Evolutionary conservation across 257 asterid genomes (phyloP).

Genomic region (Primulina huaijiensis): DNA sequence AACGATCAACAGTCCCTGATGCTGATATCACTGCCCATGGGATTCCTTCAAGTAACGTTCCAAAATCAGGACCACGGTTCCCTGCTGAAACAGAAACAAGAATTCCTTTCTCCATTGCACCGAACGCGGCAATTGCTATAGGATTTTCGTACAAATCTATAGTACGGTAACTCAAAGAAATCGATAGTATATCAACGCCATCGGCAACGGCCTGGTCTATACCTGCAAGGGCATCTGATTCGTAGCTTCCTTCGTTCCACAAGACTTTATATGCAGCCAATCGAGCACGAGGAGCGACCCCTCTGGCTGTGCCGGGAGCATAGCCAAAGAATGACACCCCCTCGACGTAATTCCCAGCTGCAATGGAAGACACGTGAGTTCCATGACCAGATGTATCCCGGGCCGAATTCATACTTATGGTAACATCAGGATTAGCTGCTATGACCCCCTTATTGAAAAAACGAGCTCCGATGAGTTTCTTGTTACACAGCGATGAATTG

Average conservation of each 20-base stretch:
- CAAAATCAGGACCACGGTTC: constrained; percentile 31
- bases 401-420: constrained; percentile 43
- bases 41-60: constrained; percentile 40
- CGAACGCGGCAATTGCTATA: constrained; percentile 53
- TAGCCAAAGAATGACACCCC: constrained; percentile 46
- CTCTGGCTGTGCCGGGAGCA: constrained; percentile 48
- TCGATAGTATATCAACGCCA: constrained; percentile 51
- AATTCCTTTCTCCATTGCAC: constrained; percentile 60
- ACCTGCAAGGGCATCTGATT: constrained; percentile 55
- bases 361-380: constrained; percentile 45
- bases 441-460: constrained; percentile 44
- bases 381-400: constrained; percentile 50
- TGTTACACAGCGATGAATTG: constrained; percentile 47
- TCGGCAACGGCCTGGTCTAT: constrained; percentile 64
- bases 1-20: constrained; percentile 50
- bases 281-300: constrained; percentile 48
- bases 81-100: constrained; percentile 66
- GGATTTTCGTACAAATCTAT: constrained; percentile 46
- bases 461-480: constrained; percentile 49
- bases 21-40: constrained; percentile 61
- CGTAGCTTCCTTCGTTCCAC: constrained; percentile 43
- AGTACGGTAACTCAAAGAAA: constrained; percentile 39
- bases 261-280: constrained; percentile 52
- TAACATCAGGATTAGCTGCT: constrained; percentile 32
- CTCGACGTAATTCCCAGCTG: constrained; percentile 47